Evolutionary conservation across 805 yeast species (phyloP), one percentile per base, ranked within the genome.

Genomic region (Priceomyces carsonii): DNA sequence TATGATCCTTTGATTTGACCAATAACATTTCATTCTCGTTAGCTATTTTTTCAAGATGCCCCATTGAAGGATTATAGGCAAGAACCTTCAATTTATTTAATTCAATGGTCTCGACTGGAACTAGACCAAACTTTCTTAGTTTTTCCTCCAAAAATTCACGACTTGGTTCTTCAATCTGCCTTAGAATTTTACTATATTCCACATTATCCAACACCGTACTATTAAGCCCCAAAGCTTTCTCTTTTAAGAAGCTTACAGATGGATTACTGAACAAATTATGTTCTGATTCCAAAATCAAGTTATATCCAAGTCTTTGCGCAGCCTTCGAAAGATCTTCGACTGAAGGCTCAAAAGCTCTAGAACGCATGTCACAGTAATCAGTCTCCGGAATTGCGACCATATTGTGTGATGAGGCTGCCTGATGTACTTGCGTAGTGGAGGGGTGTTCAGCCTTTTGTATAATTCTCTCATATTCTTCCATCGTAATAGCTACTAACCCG

Each of bases 251-350:
- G 12, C 44, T 45, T 14, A 43, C 19, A 6, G 44, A 14, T 15
- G 63, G 63, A 5, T 35, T 26, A n/a, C n/a, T n/a, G n/a, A 47
- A 30, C 3, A 26, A 4, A 9, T n/a, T n/a, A n/a, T n/a, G n/a
- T n/a, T n/a, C n/a, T n/a, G n/a, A n/a, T n/a, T n/a, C n/a, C n/a
- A n/a, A n/a, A n/a, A n/a, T n/a, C n/a, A n/a, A n/a, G n/a, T n/a
- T n/a, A n/a, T n/a, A n/a, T n/a, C n/a, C n/a, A n/a, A n/a, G n/a
- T n/a, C n/a, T n/a, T n/a, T n/a, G n/a, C n/a, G n/a, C n/a, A n/a
- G n/a, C n/a, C n/a, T n/a, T n/a, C n/a, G n/a, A n/a, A n/a, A n/a
- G n/a, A n/a, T n/a, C n/a, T n/a, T n/a, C n/a, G n/a, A n/a, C n/a
- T n/a, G n/a, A n/a, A n/a, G n/a, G n/a, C n/a, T n/a, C n/a, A n/a